Evolutionary conservation across 2,329 filamentous ascomycete genomes (phyloP).

Genomic region (Colletotrichum sp.): DNA sequence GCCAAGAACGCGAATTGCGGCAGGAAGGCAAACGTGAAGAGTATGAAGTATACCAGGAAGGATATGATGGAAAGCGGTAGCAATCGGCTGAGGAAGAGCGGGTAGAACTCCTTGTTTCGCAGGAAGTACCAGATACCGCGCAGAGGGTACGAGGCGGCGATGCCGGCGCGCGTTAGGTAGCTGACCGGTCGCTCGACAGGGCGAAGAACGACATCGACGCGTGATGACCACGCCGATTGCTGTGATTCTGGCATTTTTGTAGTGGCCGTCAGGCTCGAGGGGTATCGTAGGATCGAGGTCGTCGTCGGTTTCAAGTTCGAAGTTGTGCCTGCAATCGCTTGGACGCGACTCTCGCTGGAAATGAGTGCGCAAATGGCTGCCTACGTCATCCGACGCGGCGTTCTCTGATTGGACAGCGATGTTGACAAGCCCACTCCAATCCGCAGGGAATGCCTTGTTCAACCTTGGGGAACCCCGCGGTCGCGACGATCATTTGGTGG

Average conservation of each 20-base stretch:
- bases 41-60: constrained; percentile 78
- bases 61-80: constrained; percentile 85
- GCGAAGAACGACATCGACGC: constrained; percentile 1
- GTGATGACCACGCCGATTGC: constrained; percentile 10
- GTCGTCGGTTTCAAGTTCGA: neutral
- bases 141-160: constrained; percentile 61
- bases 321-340: neutral
- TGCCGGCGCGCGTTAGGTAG: constrained; percentile 48
- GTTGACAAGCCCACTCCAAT: neutral
- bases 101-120: constrained; percentile 79
- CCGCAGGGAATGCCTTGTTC: neutral
- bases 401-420: neutral
- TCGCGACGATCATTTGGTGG: neutral
- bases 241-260: constrained; percentile 5
- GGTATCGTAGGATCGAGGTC: neutral
- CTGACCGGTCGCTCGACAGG: constrained; percentile 39
- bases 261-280: neutral
- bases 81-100: constrained; percentile 78
- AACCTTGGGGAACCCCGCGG: neutral
- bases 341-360: neutral
- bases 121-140: constrained; percentile 85
- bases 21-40: constrained; percentile 88
- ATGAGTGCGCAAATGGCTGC: neutral
- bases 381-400: neutral
- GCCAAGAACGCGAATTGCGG: constrained; percentile 89